Base-by-base conservation (phyloP, 352 stramenopile genomes). In the Globisporangium cylindrosporum region DNA sequence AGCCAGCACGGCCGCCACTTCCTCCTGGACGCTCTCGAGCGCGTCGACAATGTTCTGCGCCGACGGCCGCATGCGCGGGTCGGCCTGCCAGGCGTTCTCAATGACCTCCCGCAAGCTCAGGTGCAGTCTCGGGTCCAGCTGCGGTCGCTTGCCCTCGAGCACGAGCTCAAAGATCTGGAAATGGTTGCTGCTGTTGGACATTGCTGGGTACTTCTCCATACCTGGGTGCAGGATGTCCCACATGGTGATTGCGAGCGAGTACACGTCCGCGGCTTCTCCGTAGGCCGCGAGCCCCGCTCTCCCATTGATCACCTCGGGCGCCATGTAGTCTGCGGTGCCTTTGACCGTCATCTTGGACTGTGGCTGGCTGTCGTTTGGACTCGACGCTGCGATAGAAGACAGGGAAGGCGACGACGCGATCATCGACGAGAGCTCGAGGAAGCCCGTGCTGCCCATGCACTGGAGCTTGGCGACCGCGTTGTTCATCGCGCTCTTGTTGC, bases 241-340 rank as follows among this genome's bases (percentile, higher is more conserved):
- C 15, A 89, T 53, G 20, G 80, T 87, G 36, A 89, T 75, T 24
- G 59, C 80, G 36, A 94, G 64, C 2, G 78, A 84, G 66, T 91
- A 94, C 6, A 94, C 75, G 36, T 94, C 86, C 0, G 86, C 84
- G 32, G 79, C 77, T 68, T 91, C 78, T 0, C 73, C 81, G 61
- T 94, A 94, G 0, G 59, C 68, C 1, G 78, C 79, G 25, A 84
- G 29, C 4, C 82, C 82, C 32, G 74, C 75, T 8, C 76, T 70
- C 32, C 80, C 72, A n/a, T 70, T 66, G 62, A 94, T 88, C 72
- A 93, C 72, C 62, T 93, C 86, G 0, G 86, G 86, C 9, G 86
- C 74, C 83, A 94, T 93, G 70, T 91, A 92, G 62, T 77, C 73
- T 29, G 90, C 78, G 0, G 86, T 94, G 14, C 86, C 86, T 4